Conservation (phyloP, 352 stramenopile genomes). For the Phytophthora idaei region DNA sequence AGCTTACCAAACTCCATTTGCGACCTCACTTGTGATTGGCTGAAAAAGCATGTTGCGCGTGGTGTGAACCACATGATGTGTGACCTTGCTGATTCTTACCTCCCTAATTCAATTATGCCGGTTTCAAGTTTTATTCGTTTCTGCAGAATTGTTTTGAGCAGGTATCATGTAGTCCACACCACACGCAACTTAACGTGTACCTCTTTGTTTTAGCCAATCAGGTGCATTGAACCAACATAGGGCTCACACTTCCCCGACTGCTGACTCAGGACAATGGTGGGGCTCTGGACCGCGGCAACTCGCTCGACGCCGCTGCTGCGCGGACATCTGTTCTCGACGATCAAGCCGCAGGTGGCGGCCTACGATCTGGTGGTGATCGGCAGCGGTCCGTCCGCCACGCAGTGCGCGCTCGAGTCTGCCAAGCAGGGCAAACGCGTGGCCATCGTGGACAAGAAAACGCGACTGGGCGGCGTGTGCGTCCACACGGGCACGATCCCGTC, state of each 20-base stretch:
- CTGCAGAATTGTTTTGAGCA: too few species aligned
- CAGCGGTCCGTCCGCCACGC: slow-evolving; percentile 81
- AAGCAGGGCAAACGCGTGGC: slow-evolving; percentile 83
- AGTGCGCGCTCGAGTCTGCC: slow-evolving; percentile 88
- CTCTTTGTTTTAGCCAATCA: slow-evolving; percentile 16
- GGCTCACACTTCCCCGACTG: slow-evolving; percentile 12
- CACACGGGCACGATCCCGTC: slow-evolving; percentile 88
- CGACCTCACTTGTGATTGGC: too few species aligned
- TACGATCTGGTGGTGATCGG: slow-evolving; percentile 91
- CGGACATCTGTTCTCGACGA: slow-evolving; percentile 16
- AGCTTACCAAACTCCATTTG: too few species aligned
- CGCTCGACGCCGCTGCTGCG: slow-evolving; percentile 4
- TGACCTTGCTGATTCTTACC: too few species aligned
- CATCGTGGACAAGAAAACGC: slow-evolving; percentile 72
- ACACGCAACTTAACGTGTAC: not conserved
- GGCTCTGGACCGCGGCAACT: slow-evolving; percentile 22
- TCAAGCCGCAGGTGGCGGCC: slow-evolving; percentile 50
- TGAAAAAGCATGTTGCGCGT: too few species aligned
- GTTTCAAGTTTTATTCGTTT: too few species aligned
- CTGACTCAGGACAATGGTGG: slow-evolving; percentile 16
- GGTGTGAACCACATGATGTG: too few species aligned
- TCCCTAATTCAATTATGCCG: too few species aligned
- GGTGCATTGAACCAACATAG: slow-evolving; percentile 5
- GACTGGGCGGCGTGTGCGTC: slow-evolving; percentile 79
- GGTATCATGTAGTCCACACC: slow-evolving; percentile 9